phyloP scores from a whole-genome alignment of 2,329 filamentous ascomycete genomes.

The Cladosporium colombiae region DNA sequence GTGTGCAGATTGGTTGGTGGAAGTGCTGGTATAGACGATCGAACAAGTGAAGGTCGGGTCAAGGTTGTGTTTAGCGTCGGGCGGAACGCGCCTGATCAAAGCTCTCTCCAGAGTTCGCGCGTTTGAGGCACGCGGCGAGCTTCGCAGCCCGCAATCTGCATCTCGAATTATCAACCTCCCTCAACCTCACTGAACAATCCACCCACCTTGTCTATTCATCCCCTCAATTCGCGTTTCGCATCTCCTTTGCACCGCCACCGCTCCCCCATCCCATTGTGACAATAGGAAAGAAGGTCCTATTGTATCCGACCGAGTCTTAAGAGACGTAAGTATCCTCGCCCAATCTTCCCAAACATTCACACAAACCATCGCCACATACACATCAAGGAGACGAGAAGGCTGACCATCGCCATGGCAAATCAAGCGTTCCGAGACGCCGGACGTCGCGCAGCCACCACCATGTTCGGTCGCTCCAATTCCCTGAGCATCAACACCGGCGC shows the following conservation, averaged over 20 bases:
- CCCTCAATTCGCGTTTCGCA: conserved; percentile 7
- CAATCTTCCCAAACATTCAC: neutral
- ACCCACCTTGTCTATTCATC: neutral
- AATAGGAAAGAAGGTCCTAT: neutral
- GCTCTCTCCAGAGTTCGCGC: conserved; percentile 18
- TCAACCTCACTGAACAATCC: neutral
- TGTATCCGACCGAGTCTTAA: neutral
- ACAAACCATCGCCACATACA: neutral
- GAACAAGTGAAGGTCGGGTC: conserved; percentile 12
- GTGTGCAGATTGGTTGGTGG: neutral
- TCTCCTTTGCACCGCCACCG: neutral
- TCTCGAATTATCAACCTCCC: neutral
- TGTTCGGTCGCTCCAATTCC: conserved; percentile 51
- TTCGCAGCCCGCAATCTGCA: conserved; percentile 7
- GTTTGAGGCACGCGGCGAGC: neutral
- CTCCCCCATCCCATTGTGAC: neutral
- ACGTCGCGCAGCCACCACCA: conserved; percentile 19
- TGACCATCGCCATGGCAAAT: conserved; percentile 11
- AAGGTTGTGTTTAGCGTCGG: conserved; percentile 14
- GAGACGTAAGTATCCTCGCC: conserved; percentile 10
- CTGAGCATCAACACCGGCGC: conserved; percentile 58
- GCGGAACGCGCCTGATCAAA: conserved; percentile 20
- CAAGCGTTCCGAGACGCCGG: conserved; percentile 3
- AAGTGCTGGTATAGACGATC: neutral
- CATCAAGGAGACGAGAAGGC: conserved; percentile 4